Conservation (phyloP, 208 protist genomes). For the Endotrypanum monterogeii region DNA sequence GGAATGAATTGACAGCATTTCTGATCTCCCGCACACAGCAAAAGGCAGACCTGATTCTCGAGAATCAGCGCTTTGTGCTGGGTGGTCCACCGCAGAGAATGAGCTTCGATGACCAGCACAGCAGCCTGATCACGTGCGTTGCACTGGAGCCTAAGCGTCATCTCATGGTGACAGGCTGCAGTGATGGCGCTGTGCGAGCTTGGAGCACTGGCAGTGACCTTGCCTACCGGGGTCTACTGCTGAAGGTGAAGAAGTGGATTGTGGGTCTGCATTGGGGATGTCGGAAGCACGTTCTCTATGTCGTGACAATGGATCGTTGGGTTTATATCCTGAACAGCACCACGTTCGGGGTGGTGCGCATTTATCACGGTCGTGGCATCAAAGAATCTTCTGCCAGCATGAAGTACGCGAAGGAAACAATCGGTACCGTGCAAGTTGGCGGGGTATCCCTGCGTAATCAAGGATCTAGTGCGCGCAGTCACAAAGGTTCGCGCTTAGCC, state of each 20-base stretch:
- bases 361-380: slow-evolving; percentile 71
- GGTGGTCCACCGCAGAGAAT: slow-evolving; percentile 34
- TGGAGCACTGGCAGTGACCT: slow-evolving; percentile 62
- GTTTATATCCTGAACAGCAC: slow-evolving; percentile 69
- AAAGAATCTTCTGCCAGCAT: slow-evolving; percentile 45
- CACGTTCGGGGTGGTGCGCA: slow-evolving; percentile 65
- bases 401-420: slow-evolving; percentile 69
- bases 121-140: slow-evolving; percentile 55
- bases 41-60: slow-evolving; percentile 48
- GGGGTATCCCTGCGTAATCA: slow-evolving; percentile 29
- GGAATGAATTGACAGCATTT: slow-evolving; percentile 83
- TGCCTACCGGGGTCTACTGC: slow-evolving; percentile 59
- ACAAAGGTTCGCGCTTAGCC: slow-evolving; percentile 4
- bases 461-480: slow-evolving; percentile 4
- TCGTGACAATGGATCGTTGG: slow-evolving; percentile 71
- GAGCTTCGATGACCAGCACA: slow-evolving; percentile 34
- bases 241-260: slow-evolving; percentile 68
- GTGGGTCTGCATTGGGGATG: slow-evolving; percentile 72
- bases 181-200: slow-evolving; percentile 70
- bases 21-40: slow-evolving; percentile 70
- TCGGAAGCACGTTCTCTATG: slow-evolving; percentile 47
- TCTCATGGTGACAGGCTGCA: slow-evolving; percentile 69
- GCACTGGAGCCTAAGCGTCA: slow-evolving; percentile 33
- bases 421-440: slow-evolving; percentile 54
- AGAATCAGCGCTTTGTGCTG: slow-evolving; percentile 49